Evolutionary conservation across 2,329 filamentous ascomycete species (phyloP), one percentile per base, ranked within the genome.

Genomic region (Arthroderma sp.): DNA sequence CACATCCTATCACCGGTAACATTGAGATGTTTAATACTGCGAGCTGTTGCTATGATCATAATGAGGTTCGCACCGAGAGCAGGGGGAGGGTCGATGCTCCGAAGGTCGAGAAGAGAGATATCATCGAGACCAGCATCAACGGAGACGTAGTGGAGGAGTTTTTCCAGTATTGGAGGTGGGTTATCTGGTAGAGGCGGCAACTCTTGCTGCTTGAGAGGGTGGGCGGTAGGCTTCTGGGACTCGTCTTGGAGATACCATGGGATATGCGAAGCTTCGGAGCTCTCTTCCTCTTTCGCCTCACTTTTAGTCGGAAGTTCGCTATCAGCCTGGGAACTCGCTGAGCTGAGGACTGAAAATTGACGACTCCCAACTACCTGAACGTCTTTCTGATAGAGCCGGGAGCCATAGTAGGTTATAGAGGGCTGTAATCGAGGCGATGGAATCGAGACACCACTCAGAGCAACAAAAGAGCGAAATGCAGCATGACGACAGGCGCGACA

Each of bases 11-110:
- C 90, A 0, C 91, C 89, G 0, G 88, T 88, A 21, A 95, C 86
- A 67, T 95, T 91, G 37, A 98, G 77, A 74, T 98, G 93, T 55
- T 91, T 90, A 70, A 96, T 88, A 65, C 88, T 94, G 59, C 93
- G 85, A 13, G 91, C 88, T 7, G 90, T 95, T 41, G 87, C 90
- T 62, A 98, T 83, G 31, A 98, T 74, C 93, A 97, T 97, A 56
- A 98, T 79, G 28, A 96, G 79, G 65, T 91, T 91, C 1, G 88
- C 82, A 1, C 93, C 93, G 1, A 98, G 79, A 0, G 91, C 91
- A 0, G 91, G 85, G 0, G 91, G 87, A 0, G 91, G 90, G 64
- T 96, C 87, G 54, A 97, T 78, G 38, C 81, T 75, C 58, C 93
- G 88, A 33, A 98, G 77, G 67, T 98, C 93, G 52, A 95, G 77